These are phyloP conservation scores for Ceratocystis variospora DNA, from an alignment of 2,329 filamentous ascomycete genomes.

Conservation along the genomic window DNA sequence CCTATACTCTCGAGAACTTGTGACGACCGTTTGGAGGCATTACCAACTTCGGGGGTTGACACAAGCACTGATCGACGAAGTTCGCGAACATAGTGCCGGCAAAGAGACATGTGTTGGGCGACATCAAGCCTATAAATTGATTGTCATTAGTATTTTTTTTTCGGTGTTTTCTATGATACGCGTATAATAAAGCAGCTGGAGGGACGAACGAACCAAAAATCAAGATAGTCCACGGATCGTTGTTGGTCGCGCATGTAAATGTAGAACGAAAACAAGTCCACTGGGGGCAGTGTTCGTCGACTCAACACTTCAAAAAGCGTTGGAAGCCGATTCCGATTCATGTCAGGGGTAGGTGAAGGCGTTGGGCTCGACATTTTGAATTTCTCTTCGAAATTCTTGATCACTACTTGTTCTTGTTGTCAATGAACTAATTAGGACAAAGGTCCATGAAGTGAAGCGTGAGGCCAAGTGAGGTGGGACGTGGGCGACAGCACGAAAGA, in stretches of 20 bases:
- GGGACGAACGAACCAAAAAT: conserved; percentile 66
- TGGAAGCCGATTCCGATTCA: conserved; percentile 68
- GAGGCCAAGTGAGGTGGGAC: background rate
- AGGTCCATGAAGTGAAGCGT: conserved; percentile 2
- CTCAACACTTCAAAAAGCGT: conserved; percentile 93
- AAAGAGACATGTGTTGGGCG: conserved; percentile 95
- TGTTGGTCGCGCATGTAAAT: conserved; percentile 99
- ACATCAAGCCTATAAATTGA: conserved; percentile 71
- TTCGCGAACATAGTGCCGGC: conserved; percentile 91
- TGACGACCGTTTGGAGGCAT: conserved; percentile 72
- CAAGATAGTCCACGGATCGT: conserved; percentile 90
- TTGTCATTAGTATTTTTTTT: conserved; percentile 8
- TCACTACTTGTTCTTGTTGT: background rate
- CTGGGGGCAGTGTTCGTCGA: conserved; percentile 82
- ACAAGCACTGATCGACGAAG: conserved; percentile 84
- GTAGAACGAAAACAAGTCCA: conserved; percentile 97
- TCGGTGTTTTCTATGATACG: background rate
- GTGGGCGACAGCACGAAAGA: background rate
- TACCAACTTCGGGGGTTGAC: conserved; percentile 81
- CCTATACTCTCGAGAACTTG: conserved; percentile 59
- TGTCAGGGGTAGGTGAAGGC: conserved; percentile 44
- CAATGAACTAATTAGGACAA: background rate
- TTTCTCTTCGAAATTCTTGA: background rate
- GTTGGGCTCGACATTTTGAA: conserved; percentile 24
- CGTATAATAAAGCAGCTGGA: background rate